Evolutionary conservation across 176 grass and related monocot species (phyloP).

Genomic region (Avena atlantica): DNA sequence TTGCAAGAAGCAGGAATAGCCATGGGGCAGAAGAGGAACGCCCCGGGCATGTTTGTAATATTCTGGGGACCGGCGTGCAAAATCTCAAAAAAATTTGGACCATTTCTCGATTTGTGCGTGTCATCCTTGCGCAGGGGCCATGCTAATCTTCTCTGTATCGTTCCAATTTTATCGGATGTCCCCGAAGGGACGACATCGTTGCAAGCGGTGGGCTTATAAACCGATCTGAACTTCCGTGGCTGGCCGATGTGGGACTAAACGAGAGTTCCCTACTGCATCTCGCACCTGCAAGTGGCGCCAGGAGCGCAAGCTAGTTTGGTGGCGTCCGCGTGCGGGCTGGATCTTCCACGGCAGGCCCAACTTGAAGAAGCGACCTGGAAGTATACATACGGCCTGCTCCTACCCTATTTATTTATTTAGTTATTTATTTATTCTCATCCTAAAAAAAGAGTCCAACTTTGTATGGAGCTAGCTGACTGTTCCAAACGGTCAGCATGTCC

Average conservation of each 20-base stretch:
- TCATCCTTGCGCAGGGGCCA: not conserved
- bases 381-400: not conserved
- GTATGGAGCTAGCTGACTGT: too few species aligned
- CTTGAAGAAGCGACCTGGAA: not conserved
- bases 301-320: not conserved
- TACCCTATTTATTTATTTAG: too few species aligned
- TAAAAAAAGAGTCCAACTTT: too few species aligned
- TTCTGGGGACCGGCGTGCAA: not conserved
- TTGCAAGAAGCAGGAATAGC: not conserved
- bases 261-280: not conserved
- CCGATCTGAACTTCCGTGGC: not conserved
- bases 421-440: too few species aligned
- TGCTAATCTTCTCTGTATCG: conserved; percentile 4
- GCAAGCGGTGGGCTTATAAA: not conserved
- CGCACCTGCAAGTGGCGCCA: not conserved
- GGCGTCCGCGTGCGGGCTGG: not conserved
- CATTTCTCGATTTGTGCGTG: not conserved
- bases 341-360: not conserved
- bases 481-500: too few species aligned
- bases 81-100: not conserved
- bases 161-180: conserved; percentile 1
- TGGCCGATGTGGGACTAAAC: not conserved
- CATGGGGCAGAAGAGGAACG: not conserved
- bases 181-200: not conserved
- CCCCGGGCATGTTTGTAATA: not conserved